These are phyloP conservation scores for Yamadazyma olivae DNA, from an alignment of 805 yeast species.

Conservation along the genomic window DNA sequence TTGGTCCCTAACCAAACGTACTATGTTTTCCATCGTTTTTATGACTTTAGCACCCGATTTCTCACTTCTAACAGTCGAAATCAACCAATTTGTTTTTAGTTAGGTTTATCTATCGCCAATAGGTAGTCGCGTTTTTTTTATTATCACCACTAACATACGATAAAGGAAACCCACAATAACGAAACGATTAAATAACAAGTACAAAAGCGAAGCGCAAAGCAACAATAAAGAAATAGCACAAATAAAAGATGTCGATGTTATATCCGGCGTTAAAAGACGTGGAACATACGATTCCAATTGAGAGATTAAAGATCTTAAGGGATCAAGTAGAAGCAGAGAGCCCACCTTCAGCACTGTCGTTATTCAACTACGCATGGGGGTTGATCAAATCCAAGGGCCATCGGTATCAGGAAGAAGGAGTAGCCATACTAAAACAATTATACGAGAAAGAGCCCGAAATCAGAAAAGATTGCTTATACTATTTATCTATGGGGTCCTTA, in stretches of 20 bases:
- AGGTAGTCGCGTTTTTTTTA: too few species aligned
- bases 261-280: slow-evolving; percentile 43
- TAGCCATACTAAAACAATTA: slow-evolving; percentile 64
- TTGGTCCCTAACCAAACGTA: slow-evolving; percentile 18
- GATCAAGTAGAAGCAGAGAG: slow-evolving; percentile 79
- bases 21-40: too few species aligned
- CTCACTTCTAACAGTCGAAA: too few species aligned
- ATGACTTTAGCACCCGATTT: too few species aligned
- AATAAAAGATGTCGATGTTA: slow-evolving; percentile 13
- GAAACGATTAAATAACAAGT: too few species aligned
- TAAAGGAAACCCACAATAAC: too few species aligned
- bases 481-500: slow-evolving; percentile 81
- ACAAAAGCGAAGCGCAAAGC: too few species aligned
- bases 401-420: slow-evolving; percentile 73
- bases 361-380: slow-evolving; percentile 97
- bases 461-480: slow-evolving; percentile 86
- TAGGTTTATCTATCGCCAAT: too few species aligned
- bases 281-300: slow-evolving; percentile 58
- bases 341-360: slow-evolving; percentile 80
- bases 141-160: too few species aligned
- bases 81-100: too few species aligned
- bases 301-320: slow-evolving; percentile 72
- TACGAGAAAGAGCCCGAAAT: slow-evolving; percentile 78
- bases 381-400: slow-evolving; percentile 66
- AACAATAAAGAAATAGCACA: too few species aligned